Conservation (phyloP, 192 early-diverging fungal genomes). For the Hyaloraphidium curvatum region DNA sequence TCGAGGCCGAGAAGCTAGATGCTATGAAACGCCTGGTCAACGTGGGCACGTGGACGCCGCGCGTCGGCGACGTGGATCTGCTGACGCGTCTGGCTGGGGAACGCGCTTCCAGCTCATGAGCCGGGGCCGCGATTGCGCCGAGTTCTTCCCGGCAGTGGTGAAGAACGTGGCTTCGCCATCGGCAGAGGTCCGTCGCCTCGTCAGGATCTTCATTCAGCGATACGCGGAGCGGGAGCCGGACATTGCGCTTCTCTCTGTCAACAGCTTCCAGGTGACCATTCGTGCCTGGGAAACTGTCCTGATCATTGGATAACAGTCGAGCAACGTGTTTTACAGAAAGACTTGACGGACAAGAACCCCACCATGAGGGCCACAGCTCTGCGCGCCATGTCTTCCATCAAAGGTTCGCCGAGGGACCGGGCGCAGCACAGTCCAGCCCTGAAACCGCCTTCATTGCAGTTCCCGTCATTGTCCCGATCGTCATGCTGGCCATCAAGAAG, state of each 20-base stretch:
- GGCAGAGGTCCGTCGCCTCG: conserved; percentile 78
- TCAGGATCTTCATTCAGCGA: conserved; percentile 86
- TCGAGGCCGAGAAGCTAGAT: conserved; percentile 80
- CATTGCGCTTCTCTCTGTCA: conserved; percentile 82
- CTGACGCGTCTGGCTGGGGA: not conserved
- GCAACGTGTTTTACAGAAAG: conserved; percentile 15
- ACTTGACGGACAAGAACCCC: conserved; percentile 78
- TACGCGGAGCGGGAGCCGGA: conserved; percentile 96
- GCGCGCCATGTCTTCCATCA: conserved; percentile 85
- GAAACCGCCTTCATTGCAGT: conserved; percentile 18
- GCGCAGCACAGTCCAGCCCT: not conserved
- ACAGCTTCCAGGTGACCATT: conserved; percentile 72
- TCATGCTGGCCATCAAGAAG: conserved; percentile 76
- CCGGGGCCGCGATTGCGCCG: conserved; percentile 73
- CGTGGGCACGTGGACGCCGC: conserved; percentile 20
- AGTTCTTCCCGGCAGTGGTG: conserved; percentile 85
- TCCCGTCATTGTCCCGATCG: conserved; percentile 76
- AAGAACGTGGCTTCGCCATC: conserved; percentile 89
- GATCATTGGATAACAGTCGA: not conserved
- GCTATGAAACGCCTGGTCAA: conserved; percentile 82
- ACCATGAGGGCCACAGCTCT: conserved; percentile 89
- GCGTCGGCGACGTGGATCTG: conserved; percentile 1
- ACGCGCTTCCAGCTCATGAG: conserved; percentile 47
- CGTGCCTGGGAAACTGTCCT: not conserved
- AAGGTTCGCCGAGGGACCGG: conserved; percentile 14